Conservation (phyloP, 2,329 filamentous ascomycete species). For the Curvularia verruculosa region DNA sequence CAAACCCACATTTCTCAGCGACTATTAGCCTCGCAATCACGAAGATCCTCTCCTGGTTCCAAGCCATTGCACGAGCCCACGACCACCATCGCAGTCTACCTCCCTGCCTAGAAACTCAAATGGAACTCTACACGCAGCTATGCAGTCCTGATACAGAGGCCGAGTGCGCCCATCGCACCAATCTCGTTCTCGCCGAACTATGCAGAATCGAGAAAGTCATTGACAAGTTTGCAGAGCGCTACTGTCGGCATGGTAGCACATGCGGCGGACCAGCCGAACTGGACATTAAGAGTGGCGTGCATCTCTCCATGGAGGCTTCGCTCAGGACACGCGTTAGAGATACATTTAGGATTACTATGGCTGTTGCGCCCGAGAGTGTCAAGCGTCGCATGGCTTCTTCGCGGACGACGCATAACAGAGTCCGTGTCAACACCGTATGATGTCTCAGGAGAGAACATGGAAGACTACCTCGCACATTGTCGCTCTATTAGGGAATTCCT, state of each 20-base stretch:
- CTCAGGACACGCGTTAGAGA: slow-evolving; percentile 45
- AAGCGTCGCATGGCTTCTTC: slow-evolving; percentile 44
- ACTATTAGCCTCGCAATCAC: slow-evolving; percentile 44
- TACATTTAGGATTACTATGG: slow-evolving; percentile 48
- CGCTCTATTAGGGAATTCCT: not conserved
- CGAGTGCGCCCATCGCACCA: slow-evolving; percentile 40
- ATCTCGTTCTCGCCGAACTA: slow-evolving; percentile 43
- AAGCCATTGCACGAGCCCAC: slow-evolving; percentile 40
- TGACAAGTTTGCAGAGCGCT: slow-evolving; percentile 46
- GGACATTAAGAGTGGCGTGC: slow-evolving; percentile 40
- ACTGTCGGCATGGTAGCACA: slow-evolving; percentile 31
- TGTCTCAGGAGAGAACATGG: not conserved
- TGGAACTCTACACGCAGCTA: slow-evolving; percentile 38
- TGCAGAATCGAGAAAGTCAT: slow-evolving; percentile 48
- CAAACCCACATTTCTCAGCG: slow-evolving; percentile 47
- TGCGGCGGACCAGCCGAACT: slow-evolving; percentile 27
- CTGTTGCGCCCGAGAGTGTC: slow-evolving; percentile 42
- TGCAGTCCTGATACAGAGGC: slow-evolving; percentile 35
- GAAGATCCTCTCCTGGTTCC: slow-evolving; percentile 48
- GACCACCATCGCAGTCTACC: slow-evolving; percentile 18
- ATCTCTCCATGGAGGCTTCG: slow-evolving; percentile 38
- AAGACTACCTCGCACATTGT: not conserved
- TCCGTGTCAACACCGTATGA: slow-evolving; percentile 39
- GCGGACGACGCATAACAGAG: slow-evolving; percentile 32
- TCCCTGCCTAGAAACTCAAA: slow-evolving; percentile 30